These are phyloP conservation scores for Allantophomopsis lycopodina DNA, from an alignment of 2,329 filamentous ascomycete genomes.

Conservation along the genomic window DNA sequence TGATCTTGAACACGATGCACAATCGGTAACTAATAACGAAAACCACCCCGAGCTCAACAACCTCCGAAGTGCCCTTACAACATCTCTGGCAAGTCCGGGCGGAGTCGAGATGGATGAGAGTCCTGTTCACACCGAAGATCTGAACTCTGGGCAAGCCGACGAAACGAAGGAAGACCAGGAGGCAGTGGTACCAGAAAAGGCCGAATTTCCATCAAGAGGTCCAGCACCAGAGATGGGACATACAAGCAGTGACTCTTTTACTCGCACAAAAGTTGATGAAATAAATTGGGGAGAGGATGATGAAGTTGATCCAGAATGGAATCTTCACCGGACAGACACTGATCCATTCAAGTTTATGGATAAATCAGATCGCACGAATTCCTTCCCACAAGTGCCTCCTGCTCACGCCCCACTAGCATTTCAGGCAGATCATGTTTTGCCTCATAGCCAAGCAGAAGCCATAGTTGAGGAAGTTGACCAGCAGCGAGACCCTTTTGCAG, in stretches of 20 bases:
- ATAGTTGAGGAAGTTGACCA: conserved; percentile 37
- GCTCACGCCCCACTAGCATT: conserved; percentile 17
- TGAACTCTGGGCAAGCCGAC: not conserved
- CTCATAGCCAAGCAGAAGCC: conserved; percentile 36
- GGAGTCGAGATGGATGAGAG: conserved; percentile 13
- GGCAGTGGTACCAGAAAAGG: conserved; percentile 5
- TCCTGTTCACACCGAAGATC: conserved; percentile 4
- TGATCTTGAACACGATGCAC: too few species aligned
- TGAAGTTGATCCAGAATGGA: conserved; percentile 38
- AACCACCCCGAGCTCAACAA: conserved; percentile 9
- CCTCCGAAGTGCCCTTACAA: conserved; percentile 12
- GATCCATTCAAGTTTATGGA: conserved; percentile 49
- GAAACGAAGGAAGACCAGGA: conserved; percentile 2
- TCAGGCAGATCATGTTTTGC: conserved; percentile 23
- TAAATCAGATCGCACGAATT: conserved; percentile 43
- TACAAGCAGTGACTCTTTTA: conserved; percentile 41
- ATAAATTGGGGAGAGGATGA: conserved; percentile 44
- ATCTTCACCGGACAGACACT: conserved; percentile 32
- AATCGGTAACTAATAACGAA: conserved; percentile 4
- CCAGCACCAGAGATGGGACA: conserved; percentile 32
- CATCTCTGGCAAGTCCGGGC: conserved; percentile 12
- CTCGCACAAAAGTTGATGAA: conserved; percentile 49
- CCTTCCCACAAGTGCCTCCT: conserved; percentile 43
- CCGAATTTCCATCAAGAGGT: conserved; percentile 10
- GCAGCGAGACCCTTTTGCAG: conserved; percentile 12